Percentiles rank a stretch among this genome's conserved stretches.
Evolutionary conservation across 23 red algal genomes (phyloP).

Genomic region (Agarophyton chilense): DNA sequence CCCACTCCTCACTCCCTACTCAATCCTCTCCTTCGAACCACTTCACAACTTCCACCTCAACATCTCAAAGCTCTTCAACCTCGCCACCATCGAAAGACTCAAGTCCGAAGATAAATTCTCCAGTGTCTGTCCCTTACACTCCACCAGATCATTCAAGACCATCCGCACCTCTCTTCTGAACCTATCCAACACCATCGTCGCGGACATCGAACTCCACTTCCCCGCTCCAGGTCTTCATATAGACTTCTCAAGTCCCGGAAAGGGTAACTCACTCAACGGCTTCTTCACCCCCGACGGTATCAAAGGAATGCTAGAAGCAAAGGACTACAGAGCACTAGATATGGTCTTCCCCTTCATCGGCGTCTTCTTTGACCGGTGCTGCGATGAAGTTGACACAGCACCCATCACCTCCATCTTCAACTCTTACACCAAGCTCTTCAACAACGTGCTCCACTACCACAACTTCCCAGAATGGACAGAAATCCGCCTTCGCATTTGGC

Average conservation of each 20-base stretch:
- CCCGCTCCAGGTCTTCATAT: no score
- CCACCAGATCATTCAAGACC: background rate
- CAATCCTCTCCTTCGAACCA: conserved; percentile 3
- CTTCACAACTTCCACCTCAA: conserved; percentile 13
- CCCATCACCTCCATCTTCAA: background rate
- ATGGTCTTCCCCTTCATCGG: conserved; percentile 44
- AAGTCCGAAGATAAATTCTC: background rate
- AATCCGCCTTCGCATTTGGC: background rate
- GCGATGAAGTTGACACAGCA: background rate
- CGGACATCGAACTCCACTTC: background rate
- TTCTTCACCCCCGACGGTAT: no score
- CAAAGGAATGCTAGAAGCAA: no score
- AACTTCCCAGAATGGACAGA: background rate
- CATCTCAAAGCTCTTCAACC: conserved; percentile 10
- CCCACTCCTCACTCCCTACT: background rate
- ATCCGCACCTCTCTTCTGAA: background rate
- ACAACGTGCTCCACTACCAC: background rate
- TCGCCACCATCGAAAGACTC: conserved; percentile 8
- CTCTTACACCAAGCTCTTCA: background rate
- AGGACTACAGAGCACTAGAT: no score
- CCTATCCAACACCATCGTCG: background rate
- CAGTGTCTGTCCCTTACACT: background rate
- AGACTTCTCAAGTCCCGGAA: background rate
- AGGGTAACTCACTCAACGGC: background rate
- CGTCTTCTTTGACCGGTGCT: conserved; percentile 7